Base-by-base conservation (phyloP, 306 rosid genomes). In the Morella rubra region DNA sequence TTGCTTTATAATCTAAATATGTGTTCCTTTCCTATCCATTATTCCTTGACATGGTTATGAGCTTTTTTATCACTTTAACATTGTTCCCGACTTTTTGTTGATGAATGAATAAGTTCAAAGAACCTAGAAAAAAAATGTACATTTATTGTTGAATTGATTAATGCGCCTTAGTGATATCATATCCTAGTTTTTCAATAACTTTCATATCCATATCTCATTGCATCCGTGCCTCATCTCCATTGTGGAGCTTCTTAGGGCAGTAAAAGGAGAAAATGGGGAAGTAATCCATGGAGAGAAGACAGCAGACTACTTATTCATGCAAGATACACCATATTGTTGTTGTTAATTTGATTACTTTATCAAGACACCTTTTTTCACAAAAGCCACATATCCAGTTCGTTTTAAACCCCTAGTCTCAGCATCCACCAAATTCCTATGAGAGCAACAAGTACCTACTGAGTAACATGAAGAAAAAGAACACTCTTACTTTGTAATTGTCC, bases 401-500 rank as follows among this genome's bases (percentile, higher is more conserved):
- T 8, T 58, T 58, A 8, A 19, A 58, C 16, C 9, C 27, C 20
- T n/a, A 37, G 64, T 22, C 40, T n/a, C 11, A 58, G 37, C 22
- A 3, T 27, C 32, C 32, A 27, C 32, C 32, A 27, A 27, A 27
- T 27, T 27, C 32, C 32, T 27, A 27, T 27, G 32, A 27, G 32
- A 27, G 32, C 32, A 27, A 27, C 2, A 27, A 27, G 32, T 27
- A 27, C 32, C 32, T 27, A 27, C 2, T 27, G 32, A 27, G 32
- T 27, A 27, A 27, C 46, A 58, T 15, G 13, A 53, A 50, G 76
- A 15, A 37, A 41, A 42, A 58, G 22, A 22, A 80, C 32, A 74
- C 70, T 47, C 82, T 77, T 82, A 96, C 99, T 81, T 92, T 76
- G 99, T 96, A 73, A 96, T 96, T 77, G 99, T 96, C 69, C 99